Evolutionary conservation across 2,329 filamentous ascomycete species (phyloP).

Genomic region (Aaosphaeria pasadenensis): DNA sequence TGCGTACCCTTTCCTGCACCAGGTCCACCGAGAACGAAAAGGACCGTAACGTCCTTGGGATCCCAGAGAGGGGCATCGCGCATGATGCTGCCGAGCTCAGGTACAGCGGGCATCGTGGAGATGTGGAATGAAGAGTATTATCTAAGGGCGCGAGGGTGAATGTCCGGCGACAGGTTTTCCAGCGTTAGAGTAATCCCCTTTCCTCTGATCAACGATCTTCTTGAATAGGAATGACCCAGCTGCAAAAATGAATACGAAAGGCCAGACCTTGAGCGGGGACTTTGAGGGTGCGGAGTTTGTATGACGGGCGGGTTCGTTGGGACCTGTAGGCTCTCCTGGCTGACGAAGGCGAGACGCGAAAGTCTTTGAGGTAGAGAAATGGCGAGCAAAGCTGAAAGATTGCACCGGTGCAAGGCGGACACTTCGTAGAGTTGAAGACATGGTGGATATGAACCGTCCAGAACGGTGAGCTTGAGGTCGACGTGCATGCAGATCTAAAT

Average conservation of each 20-base stretch:
- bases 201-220: conserved; percentile 44
- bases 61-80: conserved; percentile 71
- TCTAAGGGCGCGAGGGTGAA: conserved; percentile 33
- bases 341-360: conserved; percentile 29
- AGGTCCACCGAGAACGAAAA: conserved; percentile 95
- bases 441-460: conserved; percentile 25
- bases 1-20: conserved; percentile 97
- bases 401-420: conserved; percentile 6
- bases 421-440: conserved; percentile 22
- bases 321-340: conserved; percentile 32
- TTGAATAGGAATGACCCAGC: conserved; percentile 46
- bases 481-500: no score
- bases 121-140: background rate
- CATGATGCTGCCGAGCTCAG: conserved; percentile 30
- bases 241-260: conserved; percentile 47
- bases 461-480: conserved; percentile 13
- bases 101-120: conserved; percentile 38
- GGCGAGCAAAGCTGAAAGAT: conserved; percentile 11
- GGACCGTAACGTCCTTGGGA: conserved; percentile 74
- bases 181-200: conserved; percentile 32
- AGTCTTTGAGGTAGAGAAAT: conserved; percentile 19
- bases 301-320: conserved; percentile 37
- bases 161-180: conserved; percentile 26
- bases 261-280: conserved; percentile 41
- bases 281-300: conserved; percentile 35